phyloP scores from a whole-genome alignment of 768 basidiomycete species.

The Lanmaoa pseudosensibilis region DNA sequence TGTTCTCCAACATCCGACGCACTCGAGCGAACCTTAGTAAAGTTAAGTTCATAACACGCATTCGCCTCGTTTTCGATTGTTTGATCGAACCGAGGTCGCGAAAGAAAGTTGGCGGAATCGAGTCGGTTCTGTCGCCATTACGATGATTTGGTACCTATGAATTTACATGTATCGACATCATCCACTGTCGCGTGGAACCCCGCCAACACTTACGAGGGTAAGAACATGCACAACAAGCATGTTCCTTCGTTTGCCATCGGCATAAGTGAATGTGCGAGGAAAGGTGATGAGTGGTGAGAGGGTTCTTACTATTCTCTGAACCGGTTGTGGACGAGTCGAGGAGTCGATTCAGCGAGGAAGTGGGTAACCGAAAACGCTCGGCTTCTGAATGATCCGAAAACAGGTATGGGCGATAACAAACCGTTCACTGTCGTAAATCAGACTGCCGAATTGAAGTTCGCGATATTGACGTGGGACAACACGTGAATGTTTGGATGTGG shows the following conservation, averaged over 20 bases:
- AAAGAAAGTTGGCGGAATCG: constrained; percentile 1
- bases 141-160: not conserved
- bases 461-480: constrained; percentile 4
- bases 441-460: not conserved
- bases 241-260: not conserved
- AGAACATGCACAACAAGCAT: not conserved
- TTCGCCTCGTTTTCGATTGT: constrained; percentile 26
- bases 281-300: not conserved
- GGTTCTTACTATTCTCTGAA: not conserved
- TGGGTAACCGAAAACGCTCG: not conserved
- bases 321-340: not conserved
- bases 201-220: not conserved
- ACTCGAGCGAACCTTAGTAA: not conserved
- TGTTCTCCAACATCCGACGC: not conserved
- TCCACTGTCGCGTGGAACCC: not conserved
- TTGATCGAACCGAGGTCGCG: constrained; percentile 15
- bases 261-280: not conserved
- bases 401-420: not conserved
- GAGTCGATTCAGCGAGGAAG: not conserved
- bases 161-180: not conserved
- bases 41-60: constrained; percentile 24
- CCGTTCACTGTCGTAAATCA: not conserved
- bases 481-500: not conserved
- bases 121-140: not conserved
- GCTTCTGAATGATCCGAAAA: too few relatives aligned